Evolutionary conservation across 2,329 filamentous ascomycete species (phyloP).

Genomic region (Penicillium expansum): DNA sequence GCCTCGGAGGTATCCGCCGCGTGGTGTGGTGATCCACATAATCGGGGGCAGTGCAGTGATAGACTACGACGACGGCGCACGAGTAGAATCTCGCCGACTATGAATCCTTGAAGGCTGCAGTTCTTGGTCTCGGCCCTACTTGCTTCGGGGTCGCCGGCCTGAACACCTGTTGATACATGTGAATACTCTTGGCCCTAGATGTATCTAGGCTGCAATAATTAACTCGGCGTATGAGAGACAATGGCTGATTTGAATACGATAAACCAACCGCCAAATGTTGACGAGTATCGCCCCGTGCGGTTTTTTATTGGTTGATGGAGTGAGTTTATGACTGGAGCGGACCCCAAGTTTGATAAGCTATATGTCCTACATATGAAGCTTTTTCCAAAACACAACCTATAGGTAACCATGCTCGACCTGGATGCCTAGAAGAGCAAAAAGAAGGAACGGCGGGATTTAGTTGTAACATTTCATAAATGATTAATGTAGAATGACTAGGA

Average conservation of each 20-base stretch:
- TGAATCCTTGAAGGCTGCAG: too few relatives aligned
- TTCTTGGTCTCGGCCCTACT: not conserved
- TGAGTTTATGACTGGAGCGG: not conserved
- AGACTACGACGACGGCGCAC: not conserved
- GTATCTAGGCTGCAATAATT: not conserved
- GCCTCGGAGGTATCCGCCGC: too few relatives aligned
- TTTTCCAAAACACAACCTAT: not conserved
- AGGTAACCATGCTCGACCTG: not conserved
- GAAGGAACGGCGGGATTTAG: not conserved
- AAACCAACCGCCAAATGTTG: not conserved
- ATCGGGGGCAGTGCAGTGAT: not conserved
- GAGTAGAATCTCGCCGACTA: not conserved
- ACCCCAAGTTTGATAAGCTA: not conserved
- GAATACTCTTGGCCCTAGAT: not conserved
- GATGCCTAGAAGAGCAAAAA: not conserved
- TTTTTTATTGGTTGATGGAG: not conserved
- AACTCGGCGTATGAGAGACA: not conserved
- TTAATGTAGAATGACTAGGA: not conserved
- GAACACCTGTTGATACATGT: not conserved
- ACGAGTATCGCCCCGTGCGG: not conserved
- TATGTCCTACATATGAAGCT: not conserved
- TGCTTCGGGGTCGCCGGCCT: not conserved
- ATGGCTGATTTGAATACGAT: not conserved
- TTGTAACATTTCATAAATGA: not conserved
- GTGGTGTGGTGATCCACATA: not conserved